Evolutionary conservation across 140 eudicot species (phyloP).

Genomic region (Senecio squalidus): DNA sequence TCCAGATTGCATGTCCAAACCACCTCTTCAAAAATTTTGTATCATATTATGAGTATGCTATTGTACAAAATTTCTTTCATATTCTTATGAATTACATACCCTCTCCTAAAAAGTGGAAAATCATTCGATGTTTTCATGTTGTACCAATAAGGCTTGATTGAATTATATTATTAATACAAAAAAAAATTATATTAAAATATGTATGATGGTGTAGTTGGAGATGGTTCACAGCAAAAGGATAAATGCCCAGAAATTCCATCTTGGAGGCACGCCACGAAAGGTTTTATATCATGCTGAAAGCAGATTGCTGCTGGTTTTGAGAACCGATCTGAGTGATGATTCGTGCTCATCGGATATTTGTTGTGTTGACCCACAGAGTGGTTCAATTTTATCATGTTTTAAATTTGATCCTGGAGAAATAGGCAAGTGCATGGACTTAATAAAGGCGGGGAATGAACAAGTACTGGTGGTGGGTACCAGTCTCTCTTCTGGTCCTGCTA

Average conservation of each 20-base stretch:
- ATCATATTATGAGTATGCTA: background rate
- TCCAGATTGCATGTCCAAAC: background rate
- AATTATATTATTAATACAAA: background rate
- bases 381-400: constrained; percentile 71
- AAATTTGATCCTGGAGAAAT: constrained; percentile 84
- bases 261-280: constrained; percentile 93
- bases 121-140: background rate
- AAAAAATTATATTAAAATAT: no score
- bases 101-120: background rate
- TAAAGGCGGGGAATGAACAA: constrained; percentile 69
- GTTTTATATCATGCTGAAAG: constrained; percentile 85
- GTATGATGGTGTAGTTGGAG: constrained; percentile 60
- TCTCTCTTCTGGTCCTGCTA: constrained; percentile 85
- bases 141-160: background rate
- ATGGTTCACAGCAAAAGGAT: constrained; percentile 86
- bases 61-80: background rate
- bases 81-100: background rate
- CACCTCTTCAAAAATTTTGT: background rate
- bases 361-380: constrained; percentile 83
- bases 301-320: constrained; percentile 73
- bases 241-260: constrained; percentile 91
- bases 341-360: constrained; percentile 81
- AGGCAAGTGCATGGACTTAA: constrained; percentile 86
- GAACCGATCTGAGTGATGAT: constrained; percentile 78
- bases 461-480: constrained; percentile 92